Evolutionary conservation across 2,329 filamentous ascomycete species (phyloP), one percentile per base, ranked within the genome.

Genomic region (Fusarium sp.): DNA sequence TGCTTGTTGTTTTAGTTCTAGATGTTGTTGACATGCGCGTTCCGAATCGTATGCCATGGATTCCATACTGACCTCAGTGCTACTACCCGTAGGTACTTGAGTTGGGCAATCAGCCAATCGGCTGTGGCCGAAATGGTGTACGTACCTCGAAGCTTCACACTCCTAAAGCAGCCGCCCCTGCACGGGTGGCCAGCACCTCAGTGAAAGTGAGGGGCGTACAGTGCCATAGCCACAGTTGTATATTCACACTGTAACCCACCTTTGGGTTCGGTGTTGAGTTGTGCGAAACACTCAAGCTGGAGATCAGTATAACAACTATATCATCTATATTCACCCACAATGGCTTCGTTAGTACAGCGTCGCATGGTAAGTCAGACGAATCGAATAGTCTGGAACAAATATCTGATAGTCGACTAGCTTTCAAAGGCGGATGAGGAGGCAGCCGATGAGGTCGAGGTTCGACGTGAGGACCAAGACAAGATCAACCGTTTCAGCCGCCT

Each of bases 401-500:
- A 32, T 41, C 70, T 77, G 29, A 77, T 65, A 25, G 8, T 32
- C 30, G 29, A 46, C 25, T 77, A 98, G 96, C 91, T 99, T 73
- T 94, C 93, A 47, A 97, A 94, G 79, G 95, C 97, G 80, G 95
- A 98, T 76, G 96, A 99, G 82, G 91, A 90, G 63, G 85, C 90
- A 22, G 87, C 89, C 67, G 92, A 96, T 72, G 96, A 99, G 79
- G 91, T 94, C 75, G 93, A 98, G 81, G 96, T 99, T 63, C 92
- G 96, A 65, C 92, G 94, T 77, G 94, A 98, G 80, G 96, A 99
- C 80, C 96, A 99, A 82, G 94, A 98, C 84, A 97, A 96, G 83
- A 99, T 99, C 88, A 99, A 99, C 83, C 91, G 90, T 71, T 99
- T 99, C 86, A 98, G 94, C 81, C 91, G 94, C 46, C 85, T 99